phyloP scores from a whole-genome alignment of 2,329 filamentous ascomycete species.

The Botrytis galanthina region DNA sequence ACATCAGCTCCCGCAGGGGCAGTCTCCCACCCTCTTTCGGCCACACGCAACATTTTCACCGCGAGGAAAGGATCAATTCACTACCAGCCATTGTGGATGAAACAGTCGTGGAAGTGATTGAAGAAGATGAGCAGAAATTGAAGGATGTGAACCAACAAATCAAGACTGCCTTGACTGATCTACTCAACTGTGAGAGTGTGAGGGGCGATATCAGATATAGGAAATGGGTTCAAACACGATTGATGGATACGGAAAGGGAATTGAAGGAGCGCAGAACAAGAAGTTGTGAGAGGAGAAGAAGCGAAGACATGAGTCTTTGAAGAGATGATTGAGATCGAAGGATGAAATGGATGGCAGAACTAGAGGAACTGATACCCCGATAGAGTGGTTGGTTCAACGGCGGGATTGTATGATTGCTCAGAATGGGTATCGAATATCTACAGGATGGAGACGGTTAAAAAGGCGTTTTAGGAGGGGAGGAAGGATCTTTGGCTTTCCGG shows the following conservation, averaged over 20 bases:
- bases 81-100: constrained; percentile 33
- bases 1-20: constrained; percentile 5
- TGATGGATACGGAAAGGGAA: constrained; percentile 54
- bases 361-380: background rate
- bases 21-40: background rate
- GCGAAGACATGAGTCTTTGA: constrained; percentile 22
- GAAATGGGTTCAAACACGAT: constrained; percentile 49
- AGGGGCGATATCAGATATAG: constrained; percentile 46
- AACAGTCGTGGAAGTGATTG: constrained; percentile 27
- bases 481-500: constrained; percentile 3
- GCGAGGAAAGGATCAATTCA: constrained; percentile 25
- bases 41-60: constrained; percentile 1
- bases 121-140: constrained; percentile 40
- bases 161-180: constrained; percentile 52
- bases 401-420: background rate
- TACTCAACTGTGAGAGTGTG: constrained; percentile 52
- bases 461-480: background rate
- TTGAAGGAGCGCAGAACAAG: constrained; percentile 35
- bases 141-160: constrained; percentile 51
- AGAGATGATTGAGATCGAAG: constrained; percentile 6
- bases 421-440: background rate
- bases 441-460: background rate
- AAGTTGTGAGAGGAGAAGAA: constrained; percentile 31
- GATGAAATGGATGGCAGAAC: background rate
- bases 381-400: background rate